These are phyloP conservation scores for Rhizophagus prolifer DNA, from an alignment of 192 early-diverging fungal species.

Conservation along the genomic window DNA sequence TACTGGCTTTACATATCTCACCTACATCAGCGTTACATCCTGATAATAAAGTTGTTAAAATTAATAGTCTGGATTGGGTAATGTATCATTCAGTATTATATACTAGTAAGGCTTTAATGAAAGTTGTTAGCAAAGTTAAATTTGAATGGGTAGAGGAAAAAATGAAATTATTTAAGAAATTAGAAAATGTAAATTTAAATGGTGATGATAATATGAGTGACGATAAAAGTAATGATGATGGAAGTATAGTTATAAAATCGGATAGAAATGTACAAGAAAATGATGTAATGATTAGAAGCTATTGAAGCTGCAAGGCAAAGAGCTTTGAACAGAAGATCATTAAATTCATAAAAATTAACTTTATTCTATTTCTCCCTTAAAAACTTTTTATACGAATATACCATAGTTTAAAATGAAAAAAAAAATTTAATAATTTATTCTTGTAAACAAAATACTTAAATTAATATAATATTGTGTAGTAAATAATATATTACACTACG, in stretches of 20 bases:
- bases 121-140: constrained; percentile 87
- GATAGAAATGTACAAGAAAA: not conserved
- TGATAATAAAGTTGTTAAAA: constrained; percentile 51
- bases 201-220: not conserved
- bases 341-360: not conserved
- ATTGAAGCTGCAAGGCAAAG: constrained; percentile 46
- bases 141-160: constrained; percentile 84
- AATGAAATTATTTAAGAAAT: constrained; percentile 40
- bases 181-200: not conserved
- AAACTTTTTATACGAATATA: no score
- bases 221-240: constrained; percentile 6
- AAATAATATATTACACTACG: no score
- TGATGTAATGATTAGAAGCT: constrained; percentile 28
- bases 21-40: constrained; percentile 88
- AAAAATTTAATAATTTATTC: no score
- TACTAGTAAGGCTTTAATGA: constrained; percentile 97
- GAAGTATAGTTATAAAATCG: not conserved
- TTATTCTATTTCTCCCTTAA: not conserved
- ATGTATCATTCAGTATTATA: constrained; percentile 91
- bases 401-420: no score
- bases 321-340: constrained; percentile 40
- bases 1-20: constrained; percentile 90
- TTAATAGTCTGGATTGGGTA: constrained; percentile 82
- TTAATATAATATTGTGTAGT: no score
- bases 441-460: no score